These are phyloP conservation scores for Guillardia theta DNA, from an alignment of 78 protist species.

Conservation along the genomic window DNA sequence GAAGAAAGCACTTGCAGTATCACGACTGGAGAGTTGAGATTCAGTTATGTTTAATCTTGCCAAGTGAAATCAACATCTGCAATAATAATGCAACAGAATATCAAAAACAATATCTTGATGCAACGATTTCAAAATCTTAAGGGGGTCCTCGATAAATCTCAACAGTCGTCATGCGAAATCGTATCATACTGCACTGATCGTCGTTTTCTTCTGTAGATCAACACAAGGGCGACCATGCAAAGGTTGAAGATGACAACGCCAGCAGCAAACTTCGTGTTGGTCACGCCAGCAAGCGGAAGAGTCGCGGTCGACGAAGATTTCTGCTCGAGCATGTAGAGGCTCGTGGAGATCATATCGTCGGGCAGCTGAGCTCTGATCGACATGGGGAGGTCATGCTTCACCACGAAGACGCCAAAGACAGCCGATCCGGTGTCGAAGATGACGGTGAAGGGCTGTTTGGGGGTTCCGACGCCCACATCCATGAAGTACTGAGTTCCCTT, in stretches of 20 bases:
- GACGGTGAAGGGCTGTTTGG: constrained; percentile 35
- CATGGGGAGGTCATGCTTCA: constrained; percentile 30
- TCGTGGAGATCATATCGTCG: neutral
- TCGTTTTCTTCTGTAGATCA: too few species aligned
- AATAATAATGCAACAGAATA: too few species aligned
- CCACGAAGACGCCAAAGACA: constrained; percentile 5
- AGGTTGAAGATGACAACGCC: neutral
- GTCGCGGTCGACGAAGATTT: neutral
- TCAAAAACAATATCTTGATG: too few species aligned
- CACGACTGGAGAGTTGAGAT: too few species aligned
- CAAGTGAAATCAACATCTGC: too few species aligned
- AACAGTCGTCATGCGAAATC: too few species aligned
- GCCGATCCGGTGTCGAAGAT: constrained; percentile 47
- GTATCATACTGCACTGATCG: too few species aligned
- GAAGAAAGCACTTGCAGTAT: too few species aligned
- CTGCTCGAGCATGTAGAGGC: neutral
- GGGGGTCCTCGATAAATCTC: too few species aligned
- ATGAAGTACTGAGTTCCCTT: constrained; percentile 45
- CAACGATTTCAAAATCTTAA: too few species aligned
- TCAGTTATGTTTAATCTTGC: too few species aligned
- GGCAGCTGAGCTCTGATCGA: neutral
- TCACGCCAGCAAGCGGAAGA: neutral
- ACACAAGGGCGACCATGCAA: neutral
- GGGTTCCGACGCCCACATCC: constrained; percentile 35
- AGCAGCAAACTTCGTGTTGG: neutral